Base-by-base conservation (phyloP, 2,329 filamentous ascomycete genomes). In the Colletotrichum sp. region DNA sequence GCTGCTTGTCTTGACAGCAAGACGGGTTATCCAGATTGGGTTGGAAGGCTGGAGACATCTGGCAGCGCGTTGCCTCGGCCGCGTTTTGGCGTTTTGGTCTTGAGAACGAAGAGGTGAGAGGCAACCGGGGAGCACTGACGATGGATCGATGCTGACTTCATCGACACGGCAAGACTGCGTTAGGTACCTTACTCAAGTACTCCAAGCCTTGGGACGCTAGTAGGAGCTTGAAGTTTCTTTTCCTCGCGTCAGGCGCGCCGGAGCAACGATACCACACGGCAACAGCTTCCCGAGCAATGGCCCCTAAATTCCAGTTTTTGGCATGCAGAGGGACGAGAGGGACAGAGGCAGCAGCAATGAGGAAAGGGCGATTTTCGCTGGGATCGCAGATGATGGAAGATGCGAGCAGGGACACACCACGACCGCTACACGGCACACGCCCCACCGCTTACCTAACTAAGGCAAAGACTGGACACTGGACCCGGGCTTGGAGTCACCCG, bases 381-480 rank as follows among this genome's bases (percentile, higher is more conserved):
- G 39, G 66, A 69, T 71, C 15, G 49, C 32, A 44, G 66, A 74
- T 66, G 72, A 66, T 71, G 68, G 67, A 62, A 44, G 57, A 39
- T 64, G 55, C 55, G 64, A 55, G 69, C 60, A 64, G 60, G 60
- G 60, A 52, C 6, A 49, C 44, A 24, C 30, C n/a, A n/a, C 32
- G 39, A 10, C 39, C 9, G 36, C 60, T n/a, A 34, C 13, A 28
- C n/a, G 12, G 6, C 21, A 57, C 13, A 26, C 26, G 6, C 55
- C 55, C 21, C 55, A n/a, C 9, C 24, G 66, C 71, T 74, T 71
- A 70, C 66, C 71, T 65, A 59, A 59, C 39, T 52, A 5, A 16
- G 49, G 60, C 26, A 30, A 28, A 15, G 18, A 34, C n/a, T 21
- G 44, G 44, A 21, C 44, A 49, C n/a, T 21, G 44, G 69, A 30